A percentile compares a stretch with the other conserved stretches of the same genome.
These are phyloP conservation scores for Aspergillus quadrilineatus DNA, from an alignment of 2,329 filamentous ascomycete genomes.

Conservation along the genomic window DNA sequence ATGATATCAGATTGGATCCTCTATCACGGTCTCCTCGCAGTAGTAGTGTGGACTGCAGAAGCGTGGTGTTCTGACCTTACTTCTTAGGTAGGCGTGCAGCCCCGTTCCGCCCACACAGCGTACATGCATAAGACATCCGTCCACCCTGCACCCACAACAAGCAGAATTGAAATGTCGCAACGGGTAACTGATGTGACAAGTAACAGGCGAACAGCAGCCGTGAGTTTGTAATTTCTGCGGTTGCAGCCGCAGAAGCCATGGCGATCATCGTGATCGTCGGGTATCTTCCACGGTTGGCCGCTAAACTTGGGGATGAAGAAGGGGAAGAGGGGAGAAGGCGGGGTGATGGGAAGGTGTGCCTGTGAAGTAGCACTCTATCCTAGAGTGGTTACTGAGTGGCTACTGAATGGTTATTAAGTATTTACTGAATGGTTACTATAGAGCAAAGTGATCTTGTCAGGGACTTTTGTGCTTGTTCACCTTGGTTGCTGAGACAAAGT, in stretches of 20 bases:
- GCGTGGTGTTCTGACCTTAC: neutral
- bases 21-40: neutral
- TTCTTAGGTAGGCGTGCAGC: neutral
- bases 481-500: no score
- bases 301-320: neutral
- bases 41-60: neutral
- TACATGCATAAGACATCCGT: neutral
- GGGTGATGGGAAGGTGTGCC: neutral
- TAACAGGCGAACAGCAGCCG: no score
- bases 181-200: no score
- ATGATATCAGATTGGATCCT: neutral
- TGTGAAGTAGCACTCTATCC: neutral
- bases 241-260: neutral
- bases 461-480: neutral
- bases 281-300: neutral
- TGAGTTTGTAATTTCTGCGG: neutral
- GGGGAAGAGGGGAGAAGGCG: neutral
- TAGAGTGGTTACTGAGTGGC: neutral
- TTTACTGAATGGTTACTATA: neutral
- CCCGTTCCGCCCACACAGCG: neutral
- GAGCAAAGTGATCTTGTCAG: neutral
- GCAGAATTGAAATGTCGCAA: neutral
- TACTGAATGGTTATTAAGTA: neutral
- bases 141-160: neutral
- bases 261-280: neutral